These are phyloP conservation scores for Lasiosphaeriaceae sp. DNA, from an alignment of 495 filamentous ascomycete species.

Conservation along the genomic window DNA sequence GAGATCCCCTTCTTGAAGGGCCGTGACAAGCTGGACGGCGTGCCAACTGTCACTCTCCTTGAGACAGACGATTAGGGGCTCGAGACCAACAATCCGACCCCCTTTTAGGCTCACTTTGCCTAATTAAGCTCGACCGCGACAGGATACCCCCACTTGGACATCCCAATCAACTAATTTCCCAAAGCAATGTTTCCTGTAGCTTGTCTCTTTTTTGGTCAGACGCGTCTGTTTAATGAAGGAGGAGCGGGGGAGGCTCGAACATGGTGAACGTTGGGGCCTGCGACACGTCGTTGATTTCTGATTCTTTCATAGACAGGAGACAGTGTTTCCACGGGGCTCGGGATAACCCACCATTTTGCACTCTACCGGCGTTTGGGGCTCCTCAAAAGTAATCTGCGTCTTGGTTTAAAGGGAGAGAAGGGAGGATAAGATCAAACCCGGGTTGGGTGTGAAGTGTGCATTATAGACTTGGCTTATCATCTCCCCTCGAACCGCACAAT, in stretches of 20 bases:
- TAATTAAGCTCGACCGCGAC: neutral
- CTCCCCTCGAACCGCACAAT: too few relatives aligned
- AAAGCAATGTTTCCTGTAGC: too few relatives aligned
- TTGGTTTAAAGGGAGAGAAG: conserved; percentile 1
- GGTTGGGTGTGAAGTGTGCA: neutral
- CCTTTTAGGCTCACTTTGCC: neutral
- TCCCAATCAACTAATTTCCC: too few relatives aligned
- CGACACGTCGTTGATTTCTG: neutral
- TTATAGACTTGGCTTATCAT: neutral
- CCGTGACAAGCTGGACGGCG: conserved; percentile 74
- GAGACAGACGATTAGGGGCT: conserved; percentile 30
- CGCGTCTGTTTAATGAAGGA: too few relatives aligned
- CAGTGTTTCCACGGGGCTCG: neutral
- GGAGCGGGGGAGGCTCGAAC: too few relatives aligned
- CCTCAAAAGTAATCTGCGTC: conserved; percentile 4
- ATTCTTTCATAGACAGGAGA: neutral
- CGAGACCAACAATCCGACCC: neutral
- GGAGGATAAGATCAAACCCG: neutral
- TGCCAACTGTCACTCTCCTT: conserved; percentile 81
- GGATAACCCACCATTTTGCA: neutral
- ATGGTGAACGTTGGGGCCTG: neutral
- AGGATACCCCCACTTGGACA: neutral
- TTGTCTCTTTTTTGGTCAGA: too few relatives aligned
- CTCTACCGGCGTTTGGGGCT: conserved; percentile 1
- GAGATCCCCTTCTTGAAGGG: conserved; percentile 95